These are phyloP conservation scores for Eragrostis curvula DNA, from an alignment of 176 grass and related monocot genomes.

Conservation along the genomic window DNA sequence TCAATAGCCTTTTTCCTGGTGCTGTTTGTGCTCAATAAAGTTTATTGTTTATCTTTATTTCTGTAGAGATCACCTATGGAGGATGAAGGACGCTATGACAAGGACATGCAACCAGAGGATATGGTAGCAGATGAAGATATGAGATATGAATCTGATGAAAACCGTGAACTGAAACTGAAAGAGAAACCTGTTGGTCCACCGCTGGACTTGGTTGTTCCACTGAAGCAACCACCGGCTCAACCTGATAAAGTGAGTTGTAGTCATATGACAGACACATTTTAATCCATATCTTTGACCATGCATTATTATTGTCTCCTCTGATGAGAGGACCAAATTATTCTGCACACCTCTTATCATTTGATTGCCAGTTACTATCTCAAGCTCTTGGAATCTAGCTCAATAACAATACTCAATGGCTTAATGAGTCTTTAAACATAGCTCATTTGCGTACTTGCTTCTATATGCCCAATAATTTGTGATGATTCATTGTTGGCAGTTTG, in stretches of 20 bases:
- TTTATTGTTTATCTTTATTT: conserved; percentile 5
- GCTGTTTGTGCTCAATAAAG: conserved; percentile 5
- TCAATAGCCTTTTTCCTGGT: conserved; percentile 7
- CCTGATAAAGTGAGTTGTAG: conserved; percentile 69
- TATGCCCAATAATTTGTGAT: not conserved
- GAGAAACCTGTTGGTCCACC: conserved; percentile 93
- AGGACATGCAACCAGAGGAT: conserved; percentile 74
- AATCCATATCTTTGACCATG: conserved; percentile 5
- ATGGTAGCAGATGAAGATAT: conserved; percentile 71
- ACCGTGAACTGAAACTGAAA: conserved; percentile 75
- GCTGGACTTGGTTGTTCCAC: conserved; percentile 71
- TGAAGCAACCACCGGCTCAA: conserved; percentile 62
- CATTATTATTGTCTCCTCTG: conserved; percentile 3
- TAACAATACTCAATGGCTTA: conserved; percentile 17
- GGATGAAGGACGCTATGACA: conserved; percentile 73
- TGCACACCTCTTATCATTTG: conserved; percentile 25
- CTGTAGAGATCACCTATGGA: conserved; percentile 73
- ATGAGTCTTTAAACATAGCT: not conserved
- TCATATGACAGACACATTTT: conserved; percentile 2
- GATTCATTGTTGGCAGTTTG: not conserved
- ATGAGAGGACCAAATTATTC: conserved; percentile 16
- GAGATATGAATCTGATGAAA: conserved; percentile 74
- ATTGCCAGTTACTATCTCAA: conserved; percentile 16
- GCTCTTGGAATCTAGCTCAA: not conserved
- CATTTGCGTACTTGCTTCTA: not conserved